phyloP scores from a whole-genome alignment of 176 grass and related monocot species.

The Cenchrus americanus region DNA sequence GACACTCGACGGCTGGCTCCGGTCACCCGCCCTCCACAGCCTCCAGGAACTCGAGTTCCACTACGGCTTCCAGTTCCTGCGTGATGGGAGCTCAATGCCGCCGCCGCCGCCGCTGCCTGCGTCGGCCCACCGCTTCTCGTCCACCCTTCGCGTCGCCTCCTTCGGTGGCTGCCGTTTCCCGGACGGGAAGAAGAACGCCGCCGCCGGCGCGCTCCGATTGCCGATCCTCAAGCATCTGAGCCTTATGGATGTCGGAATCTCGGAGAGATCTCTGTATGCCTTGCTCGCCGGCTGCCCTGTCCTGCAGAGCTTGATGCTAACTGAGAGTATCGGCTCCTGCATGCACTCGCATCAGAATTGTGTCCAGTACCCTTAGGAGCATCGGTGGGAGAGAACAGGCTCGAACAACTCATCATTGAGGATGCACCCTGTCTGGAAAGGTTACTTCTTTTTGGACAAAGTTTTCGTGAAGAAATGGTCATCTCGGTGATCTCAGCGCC shows the following conservation, averaged over 20 bases:
- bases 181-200: no score
- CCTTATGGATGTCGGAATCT: not conserved
- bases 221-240: not conserved
- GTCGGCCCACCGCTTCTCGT: not conserved
- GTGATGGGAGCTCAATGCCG: no score
- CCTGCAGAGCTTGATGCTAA: not conserved
- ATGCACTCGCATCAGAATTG: not conserved
- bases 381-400: not conserved
- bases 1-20: not conserved
- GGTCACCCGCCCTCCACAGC: not conserved
- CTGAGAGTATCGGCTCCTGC: not conserved
- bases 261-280: not conserved
- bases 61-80: not conserved
- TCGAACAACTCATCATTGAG: not conserved
- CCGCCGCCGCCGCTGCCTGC: rapidly evolving
- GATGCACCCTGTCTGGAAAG: not conserved
- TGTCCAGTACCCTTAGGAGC: not conserved
- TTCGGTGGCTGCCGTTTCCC: not conserved
- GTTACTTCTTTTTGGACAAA: not conserved
- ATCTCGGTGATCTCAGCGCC: no score
- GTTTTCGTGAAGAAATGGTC: no score
- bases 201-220: no score
- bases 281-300: not conserved
- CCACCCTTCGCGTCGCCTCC: not conserved
- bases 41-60: not conserved